Base-by-base conservation (phyloP, 371 early-diverging fungal genomes). In the Massospora cicadina region DNA sequence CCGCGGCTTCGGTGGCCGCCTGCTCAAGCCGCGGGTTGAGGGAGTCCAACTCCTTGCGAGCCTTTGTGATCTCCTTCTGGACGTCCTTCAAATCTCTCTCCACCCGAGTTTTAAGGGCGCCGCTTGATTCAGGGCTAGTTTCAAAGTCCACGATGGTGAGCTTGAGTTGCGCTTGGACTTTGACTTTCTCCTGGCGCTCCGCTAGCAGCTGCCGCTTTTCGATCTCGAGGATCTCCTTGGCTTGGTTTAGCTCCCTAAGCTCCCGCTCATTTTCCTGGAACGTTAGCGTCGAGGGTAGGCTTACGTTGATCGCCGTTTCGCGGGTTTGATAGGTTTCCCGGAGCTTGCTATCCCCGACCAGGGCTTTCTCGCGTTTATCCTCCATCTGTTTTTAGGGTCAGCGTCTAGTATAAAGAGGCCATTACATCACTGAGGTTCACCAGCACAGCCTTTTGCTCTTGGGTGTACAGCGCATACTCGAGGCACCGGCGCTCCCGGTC, bases 391-490 rank as follows among this genome's bases (percentile, higher is more conserved):
- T 13, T 12, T 10, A 12, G 0, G n/a, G 0, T 43, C 21, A 61
- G 26, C 1, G 17, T 33, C 2, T 26, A 17, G 33, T n/a, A n/a
- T 53, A 24, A 53, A 54, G 33, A 1, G n/a, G 30, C 17, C 55
- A 12, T 21, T 1, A n/a, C 31, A n/a, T 23, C n/a, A 33, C 25
- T 55, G 31, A 25, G 58, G n/a, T 12, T 10, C 1, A 30, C 54
- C 25, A 62, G 32, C 0, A 23, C 31, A 13, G 2, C 27, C 60
- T 60, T 60, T 26, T 60, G 25, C 74, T 98, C 95, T 1, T 89
- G 81, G 60, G 81, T 81, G 73, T 88, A 91, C 30, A 97, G 87
- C 10, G 92, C 85, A 72, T 96, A 95, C 68, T 96, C 95, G 10
- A 96, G 75, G 33, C 87, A 83, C 26, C 94, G 76, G 30, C 93